Base-by-base conservation (phyloP, 495 filamentous ascomycete genomes). In the Penicillium daleae region DNA sequence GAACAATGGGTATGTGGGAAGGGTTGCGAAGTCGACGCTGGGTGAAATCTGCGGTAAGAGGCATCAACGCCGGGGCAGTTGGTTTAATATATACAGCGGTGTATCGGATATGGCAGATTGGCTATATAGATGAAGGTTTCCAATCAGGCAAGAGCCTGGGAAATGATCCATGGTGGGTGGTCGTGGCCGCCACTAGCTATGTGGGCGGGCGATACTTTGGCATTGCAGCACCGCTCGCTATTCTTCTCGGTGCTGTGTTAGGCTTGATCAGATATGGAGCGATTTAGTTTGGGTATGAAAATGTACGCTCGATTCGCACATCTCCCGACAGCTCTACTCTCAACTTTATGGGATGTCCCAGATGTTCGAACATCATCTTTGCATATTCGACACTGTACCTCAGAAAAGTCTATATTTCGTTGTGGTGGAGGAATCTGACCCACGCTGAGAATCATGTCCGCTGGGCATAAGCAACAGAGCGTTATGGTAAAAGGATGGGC, bases 131-230 rank as follows among this genome's bases (percentile, higher is more conserved):
- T 40, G 33, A 22, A 40, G 53, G 33, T 6, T 40, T 40, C 19
- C 33, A 42, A 24, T 40, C 33, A 13, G 53, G 53, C 9, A 40
- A 56, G 53, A 56, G 53, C 42, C 33, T 56, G 19, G 53, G 53
- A 15, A 21, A 56, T 40, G 53, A 56, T 26, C 53, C 53, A 35
- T 56, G 53, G 53, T 56, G 53, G 53, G 33, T 56, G 53, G 53
- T 56, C 22, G 53, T 56, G 33, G 27, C 53, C 19, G 53, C 53
- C 1, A 56, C 33, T 40, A 56, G 33, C 33, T 56, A 56, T 56
- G 33, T 42, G 33, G 53, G 53, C 19, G 33, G 53, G 19, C 33
- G 33, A 42, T 56, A 42, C 33, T 56, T 56, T 17, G 33, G 33
- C 26, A 26, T 56, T 40, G 19, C 53, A 13, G 33, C 53, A 15